Evolutionary conservation across 2,329 filamentous ascomycete species (phyloP).

Genomic region (Fusarium sp.): DNA sequence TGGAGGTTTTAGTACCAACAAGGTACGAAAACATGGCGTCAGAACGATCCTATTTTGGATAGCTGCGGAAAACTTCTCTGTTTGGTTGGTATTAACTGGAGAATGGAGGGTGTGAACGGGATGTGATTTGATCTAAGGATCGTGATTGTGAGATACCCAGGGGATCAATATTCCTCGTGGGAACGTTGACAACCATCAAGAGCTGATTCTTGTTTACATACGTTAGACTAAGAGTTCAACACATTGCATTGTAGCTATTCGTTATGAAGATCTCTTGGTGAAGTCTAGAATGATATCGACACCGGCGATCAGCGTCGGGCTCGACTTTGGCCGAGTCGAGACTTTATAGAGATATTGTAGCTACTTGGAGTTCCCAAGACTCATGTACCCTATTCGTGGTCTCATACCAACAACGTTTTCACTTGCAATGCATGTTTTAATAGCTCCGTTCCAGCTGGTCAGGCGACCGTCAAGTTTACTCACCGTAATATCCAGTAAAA

Average conservation of each 20-base stretch:
- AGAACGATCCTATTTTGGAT: constrained; percentile 31
- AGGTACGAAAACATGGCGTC: constrained; percentile 38
- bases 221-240: not conserved
- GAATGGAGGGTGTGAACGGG: constrained; percentile 21
- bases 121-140: constrained; percentile 37
- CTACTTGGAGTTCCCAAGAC: not conserved
- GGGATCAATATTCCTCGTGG: constrained; percentile 27
- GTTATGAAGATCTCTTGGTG: not conserved
- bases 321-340: not conserved
- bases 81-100: constrained; percentile 39
- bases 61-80: constrained; percentile 23
- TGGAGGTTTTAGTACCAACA: constrained; percentile 18
- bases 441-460: constrained; percentile 31
- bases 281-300: constrained; percentile 3
- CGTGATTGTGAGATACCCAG: constrained; percentile 29
- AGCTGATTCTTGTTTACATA: constrained; percentile 10
- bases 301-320: not conserved
- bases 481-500: constrained; percentile 41
- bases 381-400: not conserved
- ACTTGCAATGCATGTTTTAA: constrained; percentile 28
- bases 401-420: constrained; percentile 7
- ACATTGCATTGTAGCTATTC: not conserved
- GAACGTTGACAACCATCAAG: constrained; percentile 3
- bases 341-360: not conserved
- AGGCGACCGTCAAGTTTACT: constrained; percentile 31